Percentiles rank a stretch among this genome's conserved stretches.
Evolutionary conservation across 139 green algal genomes (phyloP).

Genomic region (Zygnema cylindricum): DNA sequence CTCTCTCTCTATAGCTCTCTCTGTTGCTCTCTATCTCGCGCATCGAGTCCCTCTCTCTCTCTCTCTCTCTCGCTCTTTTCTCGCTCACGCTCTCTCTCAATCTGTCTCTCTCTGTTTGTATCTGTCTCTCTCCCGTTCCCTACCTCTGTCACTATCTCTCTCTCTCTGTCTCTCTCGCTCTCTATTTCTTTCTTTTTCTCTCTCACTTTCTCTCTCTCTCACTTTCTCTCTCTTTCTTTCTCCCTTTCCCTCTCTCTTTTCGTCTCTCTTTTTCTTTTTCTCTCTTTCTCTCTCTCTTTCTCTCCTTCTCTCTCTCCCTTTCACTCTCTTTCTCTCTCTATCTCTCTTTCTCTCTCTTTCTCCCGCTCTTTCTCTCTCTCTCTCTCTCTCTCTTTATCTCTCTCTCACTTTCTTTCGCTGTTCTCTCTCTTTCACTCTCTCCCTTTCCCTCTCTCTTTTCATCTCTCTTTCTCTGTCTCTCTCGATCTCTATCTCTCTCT

Average conservation of each 20-base stretch:
- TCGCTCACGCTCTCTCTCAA: not conserved
- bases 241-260: not conserved
- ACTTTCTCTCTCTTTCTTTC: not conserved
- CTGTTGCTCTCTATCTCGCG: not conserved
- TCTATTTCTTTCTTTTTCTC: not conserved
- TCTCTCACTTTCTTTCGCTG: not conserved
- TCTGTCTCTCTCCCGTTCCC: not conserved
- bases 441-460: conserved; percentile 14
- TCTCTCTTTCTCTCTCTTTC: not conserved
- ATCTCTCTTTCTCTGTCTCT: not conserved
- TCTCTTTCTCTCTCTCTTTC: not conserved
- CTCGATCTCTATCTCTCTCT: conserved; percentile 8
- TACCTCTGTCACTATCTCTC: not conserved
- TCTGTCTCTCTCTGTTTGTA: not conserved
- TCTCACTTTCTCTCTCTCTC: not conserved
- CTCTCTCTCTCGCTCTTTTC: not conserved
- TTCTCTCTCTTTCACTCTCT: not conserved
- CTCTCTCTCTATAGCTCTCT: not conserved
- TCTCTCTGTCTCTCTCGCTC: not conserved
- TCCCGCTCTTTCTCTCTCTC: not conserved
- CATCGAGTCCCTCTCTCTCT: not conserved
- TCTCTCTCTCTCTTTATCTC: not conserved
- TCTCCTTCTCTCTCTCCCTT: not conserved
- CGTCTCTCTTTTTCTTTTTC: not conserved
- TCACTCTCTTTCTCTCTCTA: not conserved